Percentiles rank a stretch among this genome's conserved stretches.
Evolutionary conservation across 2,329 filamentous ascomycete species (phyloP).

Genomic region (Fusarium chaquense): DNA sequence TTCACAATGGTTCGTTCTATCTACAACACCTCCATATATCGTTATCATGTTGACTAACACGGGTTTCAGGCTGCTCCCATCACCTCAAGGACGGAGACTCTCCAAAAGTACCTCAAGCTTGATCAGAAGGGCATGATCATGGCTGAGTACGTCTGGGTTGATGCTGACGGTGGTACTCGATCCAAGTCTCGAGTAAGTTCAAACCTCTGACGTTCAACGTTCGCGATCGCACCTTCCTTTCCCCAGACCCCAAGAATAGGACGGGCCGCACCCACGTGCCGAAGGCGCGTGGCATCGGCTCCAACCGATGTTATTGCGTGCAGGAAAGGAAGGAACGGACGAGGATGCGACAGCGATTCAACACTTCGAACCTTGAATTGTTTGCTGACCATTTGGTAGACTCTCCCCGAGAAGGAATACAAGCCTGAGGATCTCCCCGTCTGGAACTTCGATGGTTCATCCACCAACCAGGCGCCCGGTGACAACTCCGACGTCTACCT

Average conservation of each 20-base stretch:
- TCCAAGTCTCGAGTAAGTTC: conserved; percentile 94
- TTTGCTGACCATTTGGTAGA: conserved; percentile 52
- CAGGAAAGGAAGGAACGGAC: not conserved
- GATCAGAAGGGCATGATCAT: conserved; percentile 90
- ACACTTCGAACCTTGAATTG: not conserved
- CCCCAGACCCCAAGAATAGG: conserved; percentile 16
- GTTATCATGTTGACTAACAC: conserved; percentile 30
- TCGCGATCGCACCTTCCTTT: conserved; percentile 16
- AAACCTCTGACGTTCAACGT: conserved; percentile 10
- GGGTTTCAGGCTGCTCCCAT: conserved; percentile 28
- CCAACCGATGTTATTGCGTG: conserved; percentile 19
- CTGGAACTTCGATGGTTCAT: conserved; percentile 79
- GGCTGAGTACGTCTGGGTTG: conserved; percentile 98
- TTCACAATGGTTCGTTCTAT: conserved; percentile 40
- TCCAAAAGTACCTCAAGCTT: conserved; percentile 91
- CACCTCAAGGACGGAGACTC: conserved; percentile 54
- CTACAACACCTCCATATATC: not conserved
- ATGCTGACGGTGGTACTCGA: conserved; percentile 82
- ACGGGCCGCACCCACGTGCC: not conserved
- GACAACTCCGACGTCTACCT: conserved; percentile 99
- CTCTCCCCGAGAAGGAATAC: conserved; percentile 63
- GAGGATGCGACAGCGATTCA: not conserved
- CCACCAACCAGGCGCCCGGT: conserved; percentile 89
- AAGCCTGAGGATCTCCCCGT: conserved; percentile 65
- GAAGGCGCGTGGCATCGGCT: conserved; percentile 15